Evolutionary conservation across 495 filamentous ascomycete genomes (phyloP).

Genomic region (Astrocystis sublimbata): DNA sequence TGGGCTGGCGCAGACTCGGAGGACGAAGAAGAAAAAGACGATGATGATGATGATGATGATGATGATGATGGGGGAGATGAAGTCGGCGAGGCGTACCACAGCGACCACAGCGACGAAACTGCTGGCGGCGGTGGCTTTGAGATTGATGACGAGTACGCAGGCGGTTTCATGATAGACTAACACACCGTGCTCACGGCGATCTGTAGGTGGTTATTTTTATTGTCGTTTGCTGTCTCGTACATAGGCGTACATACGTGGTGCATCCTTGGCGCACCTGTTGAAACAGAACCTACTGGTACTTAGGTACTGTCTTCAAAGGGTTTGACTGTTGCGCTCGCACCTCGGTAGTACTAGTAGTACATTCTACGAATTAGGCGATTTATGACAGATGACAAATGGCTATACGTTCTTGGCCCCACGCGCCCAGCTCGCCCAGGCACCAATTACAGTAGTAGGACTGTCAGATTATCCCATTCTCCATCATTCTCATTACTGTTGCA

Average conservation of each 20-base stretch:
- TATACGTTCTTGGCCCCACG: not conserved
- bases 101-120: slow-evolving; percentile 29
- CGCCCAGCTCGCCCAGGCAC: not conserved
- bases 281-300: not conserved
- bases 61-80: slow-evolving; percentile 20
- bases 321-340: not conserved
- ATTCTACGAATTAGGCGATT: not conserved
- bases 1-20: slow-evolving; percentile 50
- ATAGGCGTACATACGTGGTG: too few species aligned
- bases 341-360: not conserved
- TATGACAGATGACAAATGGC: not conserved
- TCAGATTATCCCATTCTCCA: too few species aligned
- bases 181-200: not conserved
- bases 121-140: slow-evolving; percentile 38
- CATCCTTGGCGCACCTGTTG: too few species aligned
- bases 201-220: too few species aligned
- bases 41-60: not conserved
- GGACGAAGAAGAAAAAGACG: slow-evolving; percentile 27
- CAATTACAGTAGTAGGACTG: not conserved
- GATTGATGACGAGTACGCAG: slow-evolving; percentile 32
- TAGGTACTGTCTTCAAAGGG: too few species aligned
- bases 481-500: not conserved
- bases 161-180: slow-evolving; percentile 31
- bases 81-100: slow-evolving; percentile 19
- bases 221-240: not conserved